Base-by-base conservation (phyloP, 768 basidiomycete species). In the Lactifluus subvellereus region DNA sequence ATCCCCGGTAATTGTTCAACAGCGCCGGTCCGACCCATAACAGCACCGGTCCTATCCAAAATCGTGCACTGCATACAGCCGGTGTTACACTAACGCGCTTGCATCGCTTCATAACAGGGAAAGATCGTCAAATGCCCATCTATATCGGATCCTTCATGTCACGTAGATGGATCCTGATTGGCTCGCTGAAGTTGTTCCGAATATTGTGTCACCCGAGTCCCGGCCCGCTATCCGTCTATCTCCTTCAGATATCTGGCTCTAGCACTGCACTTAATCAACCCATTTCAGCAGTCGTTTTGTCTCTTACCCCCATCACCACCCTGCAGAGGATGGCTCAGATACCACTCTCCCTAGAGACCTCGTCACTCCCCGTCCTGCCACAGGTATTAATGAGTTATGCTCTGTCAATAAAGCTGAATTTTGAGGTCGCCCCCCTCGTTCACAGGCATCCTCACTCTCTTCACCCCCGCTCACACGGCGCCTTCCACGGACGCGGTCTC, bases 161-260 rank as follows among this genome's bases (percentile, higher is more conserved):
- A 61, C 63, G 51, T 62, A 51, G 22, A 37, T 10, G 35, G 30
- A 20, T 54, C 60, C 58, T 62, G 64, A 61, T 61, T 65, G 55
- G 56, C 14, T 20, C 27, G 27, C 10, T 30, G 9, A 9, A 14
- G 38, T 42, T 43, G 54, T 20, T 54, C 65, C 65, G 65, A 54
- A 37, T 57, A 51, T 66, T 58, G 61, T 51, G 61, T 66, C 42
- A 63, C 22, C 10, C 2, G 7, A 40, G 22, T 5, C 47, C 57
- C 62, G 57, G 62, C 50, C 62, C 57, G 62, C 22, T 38, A 32
- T 16, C 52, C 52, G 32, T 33, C 4, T n/a, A 59, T 40, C n/a
- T 33, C 38, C 37, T 33, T 16, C 37, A 32, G 38, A 57, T 37
- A 54, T 37, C 22, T 10, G 37, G n/a, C 22, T 4, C 6, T 5